Percentiles rank a stretch among this genome's conserved stretches.
Evolutionary conservation across 495 filamentous ascomycete species (phyloP).

Genomic region (Parachaetomium inaequale): DNA sequence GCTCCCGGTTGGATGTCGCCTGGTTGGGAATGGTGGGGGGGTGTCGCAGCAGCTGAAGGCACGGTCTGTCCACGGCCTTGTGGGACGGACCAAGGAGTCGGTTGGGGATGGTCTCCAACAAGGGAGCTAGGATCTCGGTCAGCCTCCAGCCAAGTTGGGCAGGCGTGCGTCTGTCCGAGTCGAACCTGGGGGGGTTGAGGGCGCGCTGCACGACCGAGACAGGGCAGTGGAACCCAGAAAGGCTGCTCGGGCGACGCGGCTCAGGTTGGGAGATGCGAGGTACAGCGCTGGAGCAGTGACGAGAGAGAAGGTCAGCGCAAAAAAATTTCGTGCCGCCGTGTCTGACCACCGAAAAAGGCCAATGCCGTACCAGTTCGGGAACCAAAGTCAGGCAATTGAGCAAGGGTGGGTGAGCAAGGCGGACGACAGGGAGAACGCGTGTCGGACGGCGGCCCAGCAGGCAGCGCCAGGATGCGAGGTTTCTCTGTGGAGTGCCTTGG

Average conservation of each 20-base stretch:
- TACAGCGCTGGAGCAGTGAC: conserved; percentile 22
- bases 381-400: conserved; percentile 14
- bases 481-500: conserved; percentile 30
- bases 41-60: conserved; percentile 25
- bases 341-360: conserved; percentile 22
- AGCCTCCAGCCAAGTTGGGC: conserved; percentile 28
- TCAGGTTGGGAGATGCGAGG: conserved; percentile 14
- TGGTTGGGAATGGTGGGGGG: conserved; percentile 19
- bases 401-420: conserved; percentile 25
- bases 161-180: conserved; percentile 30
- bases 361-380: conserved; percentile 16
- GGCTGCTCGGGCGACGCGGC: conserved; percentile 18
- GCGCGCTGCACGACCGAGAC: conserved; percentile 33
- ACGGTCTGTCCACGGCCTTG: conserved; percentile 29
- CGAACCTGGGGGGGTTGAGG: conserved; percentile 18
- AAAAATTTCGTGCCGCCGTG: conserved; percentile 16
- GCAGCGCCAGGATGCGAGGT: conserved; percentile 30
- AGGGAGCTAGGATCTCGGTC: conserved; percentile 14
- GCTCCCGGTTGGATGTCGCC: conserved; percentile 20
- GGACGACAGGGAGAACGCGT: conserved; percentile 21
- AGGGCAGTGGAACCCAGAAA: conserved; percentile 20
- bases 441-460: conserved; percentile 24
- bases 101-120: conserved; percentile 11
- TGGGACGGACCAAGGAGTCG: conserved; percentile 27
- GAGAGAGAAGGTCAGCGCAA: conserved; percentile 17